Evolutionary conservation across 1,284 basidiomycete genomes (phyloP).

Genomic region (Trichosporon sp.): DNA sequence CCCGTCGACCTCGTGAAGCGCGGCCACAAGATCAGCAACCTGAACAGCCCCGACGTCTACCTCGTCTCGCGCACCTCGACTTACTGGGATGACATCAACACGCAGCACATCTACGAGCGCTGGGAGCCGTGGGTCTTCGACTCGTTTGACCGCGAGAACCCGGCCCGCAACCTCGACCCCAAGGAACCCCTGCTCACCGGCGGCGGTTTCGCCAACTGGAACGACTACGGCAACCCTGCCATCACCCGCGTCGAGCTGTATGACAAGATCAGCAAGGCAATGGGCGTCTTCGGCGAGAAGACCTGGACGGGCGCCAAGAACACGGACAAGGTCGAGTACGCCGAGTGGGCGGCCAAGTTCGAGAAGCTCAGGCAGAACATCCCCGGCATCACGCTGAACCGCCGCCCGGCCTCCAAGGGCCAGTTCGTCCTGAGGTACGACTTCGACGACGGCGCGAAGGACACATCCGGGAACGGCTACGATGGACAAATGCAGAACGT

Average conservation of each 20-base stretch:
- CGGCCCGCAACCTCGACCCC: background rate
- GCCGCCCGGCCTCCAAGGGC: background rate
- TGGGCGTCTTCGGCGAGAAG: constrained; percentile 3
- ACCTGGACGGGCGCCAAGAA: background rate
- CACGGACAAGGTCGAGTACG: background rate
- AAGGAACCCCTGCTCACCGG: constrained; percentile 2
- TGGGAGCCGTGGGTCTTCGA: constrained; percentile 9
- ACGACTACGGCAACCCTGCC: background rate
- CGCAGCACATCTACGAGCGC: background rate
- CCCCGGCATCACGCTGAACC: background rate
- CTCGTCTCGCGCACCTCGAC: constrained; percentile 4
- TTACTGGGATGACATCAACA: constrained; percentile 3
- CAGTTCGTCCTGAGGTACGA: background rate
- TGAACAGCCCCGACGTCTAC: background rate
- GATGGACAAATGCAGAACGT: background rate
- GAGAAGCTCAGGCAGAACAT: background rate
- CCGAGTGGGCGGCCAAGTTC: background rate
- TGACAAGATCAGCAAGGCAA: background rate
- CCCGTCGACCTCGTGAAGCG: constrained; percentile 1
- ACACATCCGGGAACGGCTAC: background rate
- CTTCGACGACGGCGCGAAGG: background rate
- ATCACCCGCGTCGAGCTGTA: constrained; percentile 6
- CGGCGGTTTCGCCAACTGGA: constrained; percentile 5
- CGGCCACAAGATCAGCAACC: background rate
- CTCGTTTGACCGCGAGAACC: background rate